These are phyloP conservation scores for Lichtheimia ornata DNA, from an alignment of 371 early-diverging fungal genomes.

Conservation along the genomic window DNA sequence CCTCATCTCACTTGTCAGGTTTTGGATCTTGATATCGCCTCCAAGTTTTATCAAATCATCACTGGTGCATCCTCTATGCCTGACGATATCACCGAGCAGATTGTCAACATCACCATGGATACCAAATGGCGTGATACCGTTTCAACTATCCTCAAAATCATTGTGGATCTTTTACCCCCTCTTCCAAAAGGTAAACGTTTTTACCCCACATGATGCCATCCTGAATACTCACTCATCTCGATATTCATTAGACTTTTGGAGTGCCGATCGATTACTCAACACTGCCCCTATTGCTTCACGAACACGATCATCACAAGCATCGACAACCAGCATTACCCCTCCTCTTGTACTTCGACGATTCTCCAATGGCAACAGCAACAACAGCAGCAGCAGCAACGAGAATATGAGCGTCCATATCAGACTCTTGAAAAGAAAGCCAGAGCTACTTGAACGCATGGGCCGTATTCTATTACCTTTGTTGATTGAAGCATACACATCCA, in stretches of 20 bases:
- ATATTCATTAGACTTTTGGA: conserved; percentile 18
- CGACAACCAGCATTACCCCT: neutral
- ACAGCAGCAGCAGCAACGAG: neutral
- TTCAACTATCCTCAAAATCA: conserved; percentile 29
- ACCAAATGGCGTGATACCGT: conserved; percentile 37
- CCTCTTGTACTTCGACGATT: conserved; percentile 7
- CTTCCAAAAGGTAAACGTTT: conserved; percentile 53
- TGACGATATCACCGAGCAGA: neutral
- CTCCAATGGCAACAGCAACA: neutral
- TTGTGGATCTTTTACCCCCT: conserved; percentile 61
- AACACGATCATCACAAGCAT: conserved; percentile 20
- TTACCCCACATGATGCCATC: no score
- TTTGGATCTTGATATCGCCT: conserved; percentile 54
- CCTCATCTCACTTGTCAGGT: conserved; percentile 56
- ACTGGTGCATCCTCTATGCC: conserved; percentile 45
- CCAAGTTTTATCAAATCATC: conserved; percentile 54
- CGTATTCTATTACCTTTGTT: conserved; percentile 52
- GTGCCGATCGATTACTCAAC: conserved; percentile 28
- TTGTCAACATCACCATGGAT: conserved; percentile 13
- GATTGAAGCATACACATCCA: conserved; percentile 53
- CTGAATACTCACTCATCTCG: neutral
- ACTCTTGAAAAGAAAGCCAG: conserved; percentile 44
- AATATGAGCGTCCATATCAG: conserved; percentile 30
- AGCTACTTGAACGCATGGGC: conserved; percentile 38
- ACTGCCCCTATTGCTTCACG: conserved; percentile 23